Conservation (phyloP, 23 red algal genomes). For the Gracilaria gracilis region DNA sequence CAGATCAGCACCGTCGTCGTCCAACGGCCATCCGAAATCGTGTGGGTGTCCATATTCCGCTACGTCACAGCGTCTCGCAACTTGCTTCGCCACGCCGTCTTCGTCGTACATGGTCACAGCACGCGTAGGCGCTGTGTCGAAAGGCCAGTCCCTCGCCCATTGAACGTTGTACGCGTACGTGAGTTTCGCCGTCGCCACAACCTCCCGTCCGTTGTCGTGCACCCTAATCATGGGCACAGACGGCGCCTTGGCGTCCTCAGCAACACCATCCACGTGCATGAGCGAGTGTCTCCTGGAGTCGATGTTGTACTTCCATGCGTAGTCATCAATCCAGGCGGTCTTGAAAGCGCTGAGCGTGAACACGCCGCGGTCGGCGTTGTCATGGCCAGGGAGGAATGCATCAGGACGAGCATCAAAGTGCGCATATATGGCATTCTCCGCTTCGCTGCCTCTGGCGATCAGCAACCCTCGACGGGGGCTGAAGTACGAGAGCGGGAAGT, state of each 20-base stretch:
- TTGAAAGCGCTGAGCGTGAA: constrained; percentile 46
- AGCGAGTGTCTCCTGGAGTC: constrained; percentile 49
- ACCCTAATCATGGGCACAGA: constrained; percentile 29
- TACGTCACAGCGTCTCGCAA: background rate
- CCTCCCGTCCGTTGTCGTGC: background rate
- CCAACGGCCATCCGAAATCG: constrained; percentile 21
- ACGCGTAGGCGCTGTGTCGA: background rate
- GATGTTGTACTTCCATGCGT: constrained; percentile 3
- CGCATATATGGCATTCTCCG: constrained; percentile 18
- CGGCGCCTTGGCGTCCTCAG: constrained; percentile 36
- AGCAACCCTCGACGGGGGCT: constrained; percentile 50
- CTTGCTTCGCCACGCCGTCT: background rate
- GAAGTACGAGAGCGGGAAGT: constrained; percentile 42
- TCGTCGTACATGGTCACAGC: background rate
- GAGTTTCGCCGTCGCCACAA: constrained; percentile 53
- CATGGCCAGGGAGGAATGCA: constrained; percentile 62
- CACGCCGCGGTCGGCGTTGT: constrained; percentile 65
- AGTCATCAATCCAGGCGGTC: constrained; percentile 45
- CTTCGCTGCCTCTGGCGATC: constrained; percentile 43
- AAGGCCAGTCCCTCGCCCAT: constrained; percentile 42
- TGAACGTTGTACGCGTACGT: constrained; percentile 68
- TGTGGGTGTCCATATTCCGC: constrained; percentile 10
- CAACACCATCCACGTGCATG: constrained; percentile 55
- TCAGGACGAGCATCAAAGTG: constrained; percentile 72
- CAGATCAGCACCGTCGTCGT: constrained; percentile 27